Evolutionary conservation across 768 basidiomycete genomes (phyloP), one percentile per base, ranked within the genome.

Genomic region (Pleurotus citrinopileatus): DNA sequence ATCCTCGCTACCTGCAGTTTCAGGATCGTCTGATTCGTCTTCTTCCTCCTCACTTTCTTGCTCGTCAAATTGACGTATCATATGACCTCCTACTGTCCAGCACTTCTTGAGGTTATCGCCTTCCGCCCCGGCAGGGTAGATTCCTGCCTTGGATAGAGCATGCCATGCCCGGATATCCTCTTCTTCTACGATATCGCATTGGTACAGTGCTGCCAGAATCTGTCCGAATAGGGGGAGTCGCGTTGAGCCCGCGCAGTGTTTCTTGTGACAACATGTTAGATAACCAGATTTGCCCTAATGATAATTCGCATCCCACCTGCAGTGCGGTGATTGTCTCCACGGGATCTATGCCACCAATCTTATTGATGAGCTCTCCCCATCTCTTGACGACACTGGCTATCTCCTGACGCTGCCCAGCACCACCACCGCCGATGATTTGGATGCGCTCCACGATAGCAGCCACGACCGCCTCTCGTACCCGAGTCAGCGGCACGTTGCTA

Each of bases 81-180:
- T 85, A 58, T 79, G 80, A 26, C 79, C 75, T 29, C 87, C 83
- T 38, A 92, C 73, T 53, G 74, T 65, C 90, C 91, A 85, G 64
- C 83, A 83, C 63, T 80, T 86, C 63, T 76, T 73, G 50, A 87
- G 63, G 60, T 84, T 86, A 52, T 86, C 87, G 27, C 67, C 64
- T 32, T 73, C 62, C 19, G 61, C 57, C 3, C 72, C 73, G 10
- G 69, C 57, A 48, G 73, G 75, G 20, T 73, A 59, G 6, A 73
- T 80, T 48, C 73, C 74, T 27, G 79, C 89, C 63, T 75, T 78
- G 25, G 84, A 81, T 46, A 71, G 75, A 51, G 67, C 73, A 67
- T 94, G 86, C 96, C 96, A 99, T 45, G 73, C 76, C n/a, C 91
- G 83, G 59, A 98, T 87, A 59, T 93, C 87, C 47, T 92, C 89